Conservation (phyloP, 352 stramenopile genomes). For the Poterioochromonas sp. region DNA sequence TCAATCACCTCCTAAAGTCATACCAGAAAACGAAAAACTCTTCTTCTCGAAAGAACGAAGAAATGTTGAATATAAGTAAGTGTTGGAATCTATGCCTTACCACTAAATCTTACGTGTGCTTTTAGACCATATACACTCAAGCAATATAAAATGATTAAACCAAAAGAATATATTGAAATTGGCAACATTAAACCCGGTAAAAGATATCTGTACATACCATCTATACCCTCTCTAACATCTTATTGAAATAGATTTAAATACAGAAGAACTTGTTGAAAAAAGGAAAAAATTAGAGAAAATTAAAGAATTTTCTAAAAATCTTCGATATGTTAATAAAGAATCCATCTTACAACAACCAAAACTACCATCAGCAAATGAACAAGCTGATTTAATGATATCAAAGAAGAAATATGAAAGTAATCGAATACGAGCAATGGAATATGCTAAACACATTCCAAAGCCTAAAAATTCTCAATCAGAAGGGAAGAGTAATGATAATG, state of each 20-base stretch:
- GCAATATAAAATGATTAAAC: constrained; percentile 26
- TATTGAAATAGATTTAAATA: constrained; percentile 15
- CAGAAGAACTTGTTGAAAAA: constrained; percentile 21
- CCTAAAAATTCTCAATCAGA: constrained; percentile 2
- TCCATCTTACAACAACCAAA: not conserved
- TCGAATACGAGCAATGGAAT: constrained; percentile 15
- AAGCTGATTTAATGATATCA: not conserved
- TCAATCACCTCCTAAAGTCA: not conserved
- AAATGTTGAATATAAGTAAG: constrained; percentile 22
- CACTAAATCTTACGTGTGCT: not conserved
- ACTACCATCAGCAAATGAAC: not conserved
- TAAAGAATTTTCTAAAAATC: constrained; percentile 25
- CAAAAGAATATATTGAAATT: constrained; percentile 19
- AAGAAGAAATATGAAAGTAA: not conserved
- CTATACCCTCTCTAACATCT: too few relatives aligned
- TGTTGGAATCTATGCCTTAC: not conserved
- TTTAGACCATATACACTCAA: constrained; percentile 18
- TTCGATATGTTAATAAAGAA: not conserved
- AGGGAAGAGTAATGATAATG: not conserved
- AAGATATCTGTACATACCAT: not conserved
- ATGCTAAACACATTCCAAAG: constrained; percentile 31
- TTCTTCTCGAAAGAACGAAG: not conserved
- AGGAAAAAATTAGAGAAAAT: not conserved
- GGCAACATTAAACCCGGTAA: not conserved
- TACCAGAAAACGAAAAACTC: not conserved